Evolutionary conservation across 2,329 filamentous ascomycete species (phyloP), one percentile per base, ranked within the genome.

Genomic region (Trichoderma sp.): DNA sequence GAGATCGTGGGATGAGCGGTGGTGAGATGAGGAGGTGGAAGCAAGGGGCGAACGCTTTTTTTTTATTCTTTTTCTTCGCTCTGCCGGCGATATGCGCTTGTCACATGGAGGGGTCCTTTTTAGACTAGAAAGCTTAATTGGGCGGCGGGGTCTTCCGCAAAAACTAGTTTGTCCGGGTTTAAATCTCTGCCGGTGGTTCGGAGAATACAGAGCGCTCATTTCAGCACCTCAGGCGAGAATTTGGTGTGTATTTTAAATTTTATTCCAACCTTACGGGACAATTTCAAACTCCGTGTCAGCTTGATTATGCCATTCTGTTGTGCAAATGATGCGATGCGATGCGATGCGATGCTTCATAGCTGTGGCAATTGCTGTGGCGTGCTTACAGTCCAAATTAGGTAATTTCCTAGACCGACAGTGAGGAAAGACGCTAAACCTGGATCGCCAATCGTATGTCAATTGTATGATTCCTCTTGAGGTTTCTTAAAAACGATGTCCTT

Each of bases 61-160:
- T 66, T 66, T 66, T 56, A 30, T 52, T 63, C 30, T 28, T 59
- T 28, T 63, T 32, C 34, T 52, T 54, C n/a, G 14, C 46, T 68
- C 37, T 68, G 66, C 66, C 66, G 66, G 32, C 58, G 56, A 52
- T 68, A 68, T 68, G 58, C 66, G 66, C 59, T 34, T 18, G 34
- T 28, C 66, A 37, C 66, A 51, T 54, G 66, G 65, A 67, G 65
- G 65, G 65, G 55, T 39, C 39, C 14, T 63, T 55, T 64, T 34
- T 55, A 52, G 56, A 13, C 61, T 14, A 56, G 54, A 46, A 56
- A 46, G 51, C 61, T 66, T 32, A 56, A 58, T 66, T 37, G 52
- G 63, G 34, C 26, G 24, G 37, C 63, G 64, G 54, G 54, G 39
- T 39, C n/a, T 21, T 46, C 28, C 64, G 64, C 64, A 66, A 59